A percentile compares a stretch with the other conserved stretches of the same genome.
Conservation (phyloP, 148 eudicot genomes). For the Polygonum aviculare region DNA sequence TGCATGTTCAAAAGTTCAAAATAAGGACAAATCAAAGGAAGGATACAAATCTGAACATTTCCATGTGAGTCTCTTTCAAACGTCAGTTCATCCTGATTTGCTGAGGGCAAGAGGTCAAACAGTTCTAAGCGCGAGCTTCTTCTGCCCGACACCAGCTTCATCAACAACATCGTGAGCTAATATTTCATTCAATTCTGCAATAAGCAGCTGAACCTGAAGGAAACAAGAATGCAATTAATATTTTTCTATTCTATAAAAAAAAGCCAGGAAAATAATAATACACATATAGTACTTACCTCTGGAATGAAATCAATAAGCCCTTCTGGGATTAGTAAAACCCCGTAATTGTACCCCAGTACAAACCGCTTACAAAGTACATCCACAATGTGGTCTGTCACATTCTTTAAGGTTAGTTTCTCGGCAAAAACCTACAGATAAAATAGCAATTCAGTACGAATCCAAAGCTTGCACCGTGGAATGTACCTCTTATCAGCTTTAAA, state of each 20-base stretch:
- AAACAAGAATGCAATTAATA: not conserved
- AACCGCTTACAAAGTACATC: slow-evolving; percentile 83
- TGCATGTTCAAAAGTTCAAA: not conserved
- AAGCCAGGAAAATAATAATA: not conserved
- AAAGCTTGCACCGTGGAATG: too few species aligned
- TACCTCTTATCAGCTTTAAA: too few species aligned
- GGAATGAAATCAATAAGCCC: slow-evolving; percentile 95
- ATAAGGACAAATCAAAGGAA: too few species aligned
- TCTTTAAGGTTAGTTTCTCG: slow-evolving; percentile 75
- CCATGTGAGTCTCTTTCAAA: slow-evolving; percentile 96
- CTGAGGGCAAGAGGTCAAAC: slow-evolving; percentile 70
- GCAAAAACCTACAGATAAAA: slow-evolving; percentile 65
- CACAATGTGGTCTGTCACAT: slow-evolving; percentile 77
- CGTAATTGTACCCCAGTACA: slow-evolving; percentile 74
- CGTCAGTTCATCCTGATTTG: slow-evolving; percentile 87
- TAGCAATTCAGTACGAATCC: too few species aligned
- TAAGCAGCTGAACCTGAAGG: slow-evolving; percentile 88
- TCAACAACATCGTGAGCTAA: slow-evolving; percentile 70
- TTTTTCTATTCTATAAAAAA: not conserved
- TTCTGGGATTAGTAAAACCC: slow-evolving; percentile 90
- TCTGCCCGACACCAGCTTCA: slow-evolving; percentile 76
- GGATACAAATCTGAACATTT: slow-evolving; percentile 59
- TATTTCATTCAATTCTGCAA: slow-evolving; percentile 78
- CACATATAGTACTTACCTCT: slow-evolving; percentile 40
- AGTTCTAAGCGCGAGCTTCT: slow-evolving; percentile 52